Percentiles rank a stretch among this genome's conserved stretches.
Evolutionary conservation across 805 yeast species (phyloP).

Genomic region (Pichia heedii): DNA sequence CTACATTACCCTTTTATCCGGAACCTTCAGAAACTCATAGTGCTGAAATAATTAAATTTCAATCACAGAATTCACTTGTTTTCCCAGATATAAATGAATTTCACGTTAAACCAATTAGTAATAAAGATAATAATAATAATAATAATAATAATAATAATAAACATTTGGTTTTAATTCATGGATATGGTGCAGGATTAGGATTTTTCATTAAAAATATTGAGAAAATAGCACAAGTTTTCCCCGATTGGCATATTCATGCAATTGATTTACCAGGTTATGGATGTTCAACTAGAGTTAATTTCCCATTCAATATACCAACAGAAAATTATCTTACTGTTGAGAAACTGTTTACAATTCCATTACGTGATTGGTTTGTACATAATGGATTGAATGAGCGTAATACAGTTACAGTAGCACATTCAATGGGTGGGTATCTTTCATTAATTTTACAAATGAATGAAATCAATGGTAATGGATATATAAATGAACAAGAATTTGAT

Average conservation of each 20-base stretch:
- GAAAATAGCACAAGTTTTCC: constrained; percentile 19
- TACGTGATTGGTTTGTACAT: constrained; percentile 51
- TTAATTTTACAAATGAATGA: constrained; percentile 37
- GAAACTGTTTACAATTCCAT: constrained; percentile 54
- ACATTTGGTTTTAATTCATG: constrained; percentile 76
- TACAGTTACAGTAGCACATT: constrained; percentile 69
- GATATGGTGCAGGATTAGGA: constrained; percentile 88
- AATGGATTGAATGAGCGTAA: constrained; percentile 31
- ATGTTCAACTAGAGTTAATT: constrained; percentile 71
- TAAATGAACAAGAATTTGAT: constrained; percentile 9
- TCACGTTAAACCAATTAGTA: constrained; percentile 36
- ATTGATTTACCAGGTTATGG: constrained; percentile 90
- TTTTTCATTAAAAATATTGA: constrained; percentile 67
- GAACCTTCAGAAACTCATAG: constrained; percentile 38
- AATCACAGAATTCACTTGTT: constrained; percentile 28
- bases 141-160: constrained; percentile 17
- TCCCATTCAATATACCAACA: constrained; percentile 32
- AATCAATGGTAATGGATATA: constrained; percentile 3
- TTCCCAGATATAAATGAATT: constrained; percentile 71
- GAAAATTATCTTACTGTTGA: constrained; percentile 44
- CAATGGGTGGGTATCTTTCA: constrained; percentile 84
- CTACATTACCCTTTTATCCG: constrained; percentile 50
- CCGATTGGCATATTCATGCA: constrained; percentile 71
- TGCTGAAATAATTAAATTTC: constrained; percentile 43
- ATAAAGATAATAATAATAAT: constrained; percentile 13